Evolutionary conservation across 352 stramenopile genomes (phyloP).

Genomic region (Pythium folliculosum): DNA sequence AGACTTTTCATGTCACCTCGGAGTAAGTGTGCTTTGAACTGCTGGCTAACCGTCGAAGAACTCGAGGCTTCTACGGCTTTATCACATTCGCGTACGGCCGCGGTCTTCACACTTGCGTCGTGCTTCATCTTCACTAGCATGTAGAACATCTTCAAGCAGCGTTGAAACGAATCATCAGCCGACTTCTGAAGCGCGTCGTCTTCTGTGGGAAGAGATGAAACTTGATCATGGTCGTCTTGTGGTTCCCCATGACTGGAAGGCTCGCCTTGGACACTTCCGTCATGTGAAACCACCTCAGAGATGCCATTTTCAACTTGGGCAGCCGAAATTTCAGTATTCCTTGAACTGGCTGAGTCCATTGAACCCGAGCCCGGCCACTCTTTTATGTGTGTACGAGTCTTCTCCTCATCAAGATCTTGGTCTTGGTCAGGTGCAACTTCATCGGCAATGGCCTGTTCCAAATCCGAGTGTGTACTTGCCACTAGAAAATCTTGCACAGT

Average conservation of each 20-base stretch:
- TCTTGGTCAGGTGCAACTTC: too few species aligned
- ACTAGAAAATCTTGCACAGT: too few species aligned
- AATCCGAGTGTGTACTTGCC: too few species aligned
- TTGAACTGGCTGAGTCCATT: too few species aligned
- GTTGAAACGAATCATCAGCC: neutral
- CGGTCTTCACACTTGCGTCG: neutral
- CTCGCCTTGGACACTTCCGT: neutral
- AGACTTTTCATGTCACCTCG: slow-evolving; percentile 10
- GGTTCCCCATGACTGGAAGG: too few species aligned
- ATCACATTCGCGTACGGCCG: slow-evolving; percentile 1
- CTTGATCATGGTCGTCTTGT: neutral
- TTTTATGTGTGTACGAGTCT: too few species aligned
- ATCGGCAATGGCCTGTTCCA: too few species aligned
- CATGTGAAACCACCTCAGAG: too few species aligned
- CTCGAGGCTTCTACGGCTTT: neutral
- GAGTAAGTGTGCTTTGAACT: neutral
- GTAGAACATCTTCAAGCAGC: slow-evolving; percentile 7
- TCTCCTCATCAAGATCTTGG: too few species aligned
- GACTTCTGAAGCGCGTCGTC: neutral
- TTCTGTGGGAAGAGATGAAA: neutral
- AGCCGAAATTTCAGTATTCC: too few species aligned
- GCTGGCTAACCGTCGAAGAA: neutral
- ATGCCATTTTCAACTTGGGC: too few species aligned
- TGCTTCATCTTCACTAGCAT: slow-evolving; percentile 12
- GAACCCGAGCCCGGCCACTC: too few species aligned